Percentiles rank a stretch among this genome's conserved stretches.
phyloP scores from a whole-genome alignment of 225 moss, liverwort and hornwort genomes.

The Climacium dendroides region DNA sequence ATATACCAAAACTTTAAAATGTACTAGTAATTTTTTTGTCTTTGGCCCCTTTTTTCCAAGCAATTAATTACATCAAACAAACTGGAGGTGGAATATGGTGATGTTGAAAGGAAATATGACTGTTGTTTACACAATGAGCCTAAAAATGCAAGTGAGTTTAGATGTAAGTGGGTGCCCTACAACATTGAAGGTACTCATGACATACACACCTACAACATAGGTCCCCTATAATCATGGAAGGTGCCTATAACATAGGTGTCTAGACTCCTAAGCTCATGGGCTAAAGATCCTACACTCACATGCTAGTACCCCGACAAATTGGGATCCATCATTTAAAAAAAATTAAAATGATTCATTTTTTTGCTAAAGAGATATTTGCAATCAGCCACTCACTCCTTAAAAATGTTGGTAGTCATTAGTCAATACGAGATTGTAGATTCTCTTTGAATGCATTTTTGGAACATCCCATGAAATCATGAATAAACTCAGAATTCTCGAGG shows the following conservation, averaged over 20 bases:
- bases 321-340: fast-evolving
- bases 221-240: no score
- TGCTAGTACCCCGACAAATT: no score
- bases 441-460: background rate
- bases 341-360: background rate
- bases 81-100: background rate
- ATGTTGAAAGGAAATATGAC: background rate
- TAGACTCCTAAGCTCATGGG: no score
- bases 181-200: no score
- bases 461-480: background rate
- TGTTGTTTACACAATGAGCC: no score
- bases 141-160: background rate
- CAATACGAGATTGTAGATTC: background rate
- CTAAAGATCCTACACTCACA: no score
- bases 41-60: background rate
- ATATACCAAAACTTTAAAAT: background rate
- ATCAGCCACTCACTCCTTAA: background rate
- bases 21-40: background rate
- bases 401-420: background rate
- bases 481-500: background rate
- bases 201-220: no score
- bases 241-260: no score
- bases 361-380: fast-evolving
- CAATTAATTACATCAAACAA: background rate
- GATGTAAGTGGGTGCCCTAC: background rate